Evolutionary conservation across 805 yeast species (phyloP).

Genomic region (Lipomyces yamadae): DNA sequence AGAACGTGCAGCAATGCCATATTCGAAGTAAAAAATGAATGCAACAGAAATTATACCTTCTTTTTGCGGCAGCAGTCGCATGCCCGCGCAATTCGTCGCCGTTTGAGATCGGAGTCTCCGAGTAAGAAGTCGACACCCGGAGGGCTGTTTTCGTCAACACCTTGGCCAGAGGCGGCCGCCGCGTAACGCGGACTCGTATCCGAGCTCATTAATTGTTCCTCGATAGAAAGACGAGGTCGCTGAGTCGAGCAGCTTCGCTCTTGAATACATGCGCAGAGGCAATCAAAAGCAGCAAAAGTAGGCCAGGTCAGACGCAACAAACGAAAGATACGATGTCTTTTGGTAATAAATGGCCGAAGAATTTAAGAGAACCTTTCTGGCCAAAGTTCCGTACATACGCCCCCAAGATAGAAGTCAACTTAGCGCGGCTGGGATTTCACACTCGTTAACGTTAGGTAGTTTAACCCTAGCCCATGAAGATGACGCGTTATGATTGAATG

Average conservation of each 20-base stretch:
- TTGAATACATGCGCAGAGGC: background rate
- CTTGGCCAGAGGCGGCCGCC: background rate
- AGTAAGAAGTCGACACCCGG: background rate
- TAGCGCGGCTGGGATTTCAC: too few species aligned
- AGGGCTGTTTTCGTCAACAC: background rate
- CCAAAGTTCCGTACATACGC: too few species aligned
- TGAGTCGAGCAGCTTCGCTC: background rate
- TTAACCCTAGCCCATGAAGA: too few species aligned
- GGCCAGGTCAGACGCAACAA: too few species aligned
- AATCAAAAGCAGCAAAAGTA: too few species aligned
- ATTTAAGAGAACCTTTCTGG: too few species aligned
- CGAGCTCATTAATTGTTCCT: background rate
- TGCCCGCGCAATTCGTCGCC: conserved; percentile 52
- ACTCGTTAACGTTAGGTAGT: too few species aligned
- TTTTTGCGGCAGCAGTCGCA: conserved; percentile 56
- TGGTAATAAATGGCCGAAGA: too few species aligned
- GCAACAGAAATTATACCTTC: conserved; percentile 36
- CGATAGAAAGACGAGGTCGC: background rate
- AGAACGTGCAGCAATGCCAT: background rate
- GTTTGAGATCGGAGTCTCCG: conserved; percentile 24
- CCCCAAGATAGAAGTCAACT: too few species aligned
- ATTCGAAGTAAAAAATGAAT: background rate
- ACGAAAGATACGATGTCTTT: too few species aligned
- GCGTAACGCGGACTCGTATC: background rate
- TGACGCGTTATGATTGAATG: too few species aligned